Base-by-base conservation (phyloP, 2,329 filamentous ascomycete genomes). In the Ophiocordyceps camponoti-leonardi region DNA sequence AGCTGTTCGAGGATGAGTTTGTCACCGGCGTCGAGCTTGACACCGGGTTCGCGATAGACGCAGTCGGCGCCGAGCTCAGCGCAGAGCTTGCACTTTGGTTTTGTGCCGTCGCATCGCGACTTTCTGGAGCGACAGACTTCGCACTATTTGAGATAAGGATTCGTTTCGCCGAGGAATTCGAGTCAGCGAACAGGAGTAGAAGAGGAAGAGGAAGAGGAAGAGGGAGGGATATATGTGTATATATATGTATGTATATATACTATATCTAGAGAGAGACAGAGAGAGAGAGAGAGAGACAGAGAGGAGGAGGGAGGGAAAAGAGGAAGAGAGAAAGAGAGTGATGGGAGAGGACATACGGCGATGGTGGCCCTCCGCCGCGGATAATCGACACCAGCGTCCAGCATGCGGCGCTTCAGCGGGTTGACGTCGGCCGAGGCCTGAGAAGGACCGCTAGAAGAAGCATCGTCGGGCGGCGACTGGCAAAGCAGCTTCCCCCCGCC, bases 1-100 rank as follows among this genome's bases (percentile, higher is more conserved):
- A 92, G 68, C 46, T 82, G 80, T 58, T 90, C 85, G 35, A 92
- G 66, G 49, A 92, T 92, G 47, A 92, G 69, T 64, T 88, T 90
- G 67, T 90, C 85, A 51, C 85, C 85, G 33, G 84, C 83, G 59
- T 92, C 85, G 11, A 92, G 74, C 64, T 92, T 92, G 67, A 90
- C 85, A 3, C 84, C 84, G 7, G 85, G 85, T 59, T 92, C 85
- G 50, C 85, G 76, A 61, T 92, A 92, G 51, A 88, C 73, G 61
- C 85, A 92, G 50, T 90, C 83, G 41, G 83, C 85, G 46, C 84
- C 83, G 39, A 90, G 68, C 58, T 90, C 85, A 11, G 81, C 79
- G 63, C 85, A 92, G 33, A 92, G 77, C 61, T 86, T 83, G 66
- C 85, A 92, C 61, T 87, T 90, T 41, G 85, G 85, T 53, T 85